These are phyloP conservation scores for Eucalyptus erythrocorys DNA, from an alignment of 345 rosid species.

Conservation along the genomic window DNA sequence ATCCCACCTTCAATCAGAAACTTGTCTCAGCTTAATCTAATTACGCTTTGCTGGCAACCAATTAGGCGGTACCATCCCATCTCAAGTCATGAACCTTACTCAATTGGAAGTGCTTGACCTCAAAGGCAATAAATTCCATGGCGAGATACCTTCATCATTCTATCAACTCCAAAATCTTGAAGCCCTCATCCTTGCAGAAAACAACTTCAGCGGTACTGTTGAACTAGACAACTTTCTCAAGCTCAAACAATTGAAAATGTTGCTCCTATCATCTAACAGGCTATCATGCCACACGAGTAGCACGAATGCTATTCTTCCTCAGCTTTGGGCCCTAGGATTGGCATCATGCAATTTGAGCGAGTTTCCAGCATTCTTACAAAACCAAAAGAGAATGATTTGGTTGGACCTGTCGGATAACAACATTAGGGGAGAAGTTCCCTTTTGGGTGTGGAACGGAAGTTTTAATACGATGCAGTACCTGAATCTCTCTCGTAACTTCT, in stretches of 20 bases:
- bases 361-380: background rate
- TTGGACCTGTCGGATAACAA: background rate
- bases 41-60: background rate
- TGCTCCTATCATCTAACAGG: background rate
- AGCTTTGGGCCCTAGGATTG: background rate
- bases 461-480: background rate
- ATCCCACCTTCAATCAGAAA: too few relatives aligned
- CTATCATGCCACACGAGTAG: background rate
- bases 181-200: background rate
- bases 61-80: background rate
- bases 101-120: background rate
- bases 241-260: background rate
- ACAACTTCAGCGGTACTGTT: background rate
- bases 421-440: background rate
- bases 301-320: background rate
- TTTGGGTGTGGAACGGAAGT: background rate
- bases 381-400: background rate
- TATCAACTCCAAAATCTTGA: background rate
- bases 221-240: background rate
- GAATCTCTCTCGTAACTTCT: background rate
- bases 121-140: background rate
- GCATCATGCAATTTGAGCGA: background rate
- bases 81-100: background rate
- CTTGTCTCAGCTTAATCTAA: background rate
- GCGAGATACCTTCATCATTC: constrained; percentile 2